A percentile compares a stretch with the other conserved stretches of the same genome.
These are phyloP conservation scores for Pythium utonaiense DNA, from an alignment of 352 stramenopile genomes.

Conservation along the genomic window DNA sequence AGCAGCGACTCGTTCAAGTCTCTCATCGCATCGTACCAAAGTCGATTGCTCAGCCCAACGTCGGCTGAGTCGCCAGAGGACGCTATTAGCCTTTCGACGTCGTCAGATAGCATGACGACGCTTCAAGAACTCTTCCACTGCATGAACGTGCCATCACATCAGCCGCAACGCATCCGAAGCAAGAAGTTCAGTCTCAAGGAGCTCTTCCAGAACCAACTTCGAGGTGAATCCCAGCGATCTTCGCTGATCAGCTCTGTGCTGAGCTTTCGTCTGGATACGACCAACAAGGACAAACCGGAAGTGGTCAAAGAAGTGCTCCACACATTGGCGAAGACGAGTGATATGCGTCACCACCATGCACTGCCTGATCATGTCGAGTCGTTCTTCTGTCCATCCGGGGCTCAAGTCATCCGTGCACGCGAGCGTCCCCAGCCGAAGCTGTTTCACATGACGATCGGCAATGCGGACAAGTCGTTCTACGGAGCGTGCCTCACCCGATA, in stretches of 20 bases:
- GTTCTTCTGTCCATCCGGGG: constrained; percentile 69
- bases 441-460: constrained; percentile 84
- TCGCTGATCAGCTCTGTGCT: constrained; percentile 72
- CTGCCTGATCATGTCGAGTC: constrained; percentile 82
- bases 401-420: constrained; percentile 57
- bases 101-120: constrained; percentile 80
- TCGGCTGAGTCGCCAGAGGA: constrained; percentile 24
- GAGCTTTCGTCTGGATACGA: constrained; percentile 60
- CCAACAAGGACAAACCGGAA: constrained; percentile 46
- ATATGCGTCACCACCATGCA: constrained; percentile 68
- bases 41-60: constrained; percentile 64
- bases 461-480: constrained; percentile 79
- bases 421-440: constrained; percentile 57
- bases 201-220: constrained; percentile 60
- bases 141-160: constrained; percentile 84
- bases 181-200: constrained; percentile 68
- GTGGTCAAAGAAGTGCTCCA: constrained; percentile 73
- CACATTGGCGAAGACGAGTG: constrained; percentile 60
- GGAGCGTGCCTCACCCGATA: constrained; percentile 79
- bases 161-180: constrained; percentile 66
- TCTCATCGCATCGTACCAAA: constrained; percentile 72
- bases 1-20: constrained; percentile 76
- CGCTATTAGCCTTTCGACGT: constrained; percentile 23
- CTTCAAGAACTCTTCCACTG: constrained; percentile 85
- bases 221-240: constrained; percentile 52